Evolutionary conservation across 2,329 filamentous ascomycete genomes (phyloP).

Genomic region (Calonectria crousiana): DNA sequence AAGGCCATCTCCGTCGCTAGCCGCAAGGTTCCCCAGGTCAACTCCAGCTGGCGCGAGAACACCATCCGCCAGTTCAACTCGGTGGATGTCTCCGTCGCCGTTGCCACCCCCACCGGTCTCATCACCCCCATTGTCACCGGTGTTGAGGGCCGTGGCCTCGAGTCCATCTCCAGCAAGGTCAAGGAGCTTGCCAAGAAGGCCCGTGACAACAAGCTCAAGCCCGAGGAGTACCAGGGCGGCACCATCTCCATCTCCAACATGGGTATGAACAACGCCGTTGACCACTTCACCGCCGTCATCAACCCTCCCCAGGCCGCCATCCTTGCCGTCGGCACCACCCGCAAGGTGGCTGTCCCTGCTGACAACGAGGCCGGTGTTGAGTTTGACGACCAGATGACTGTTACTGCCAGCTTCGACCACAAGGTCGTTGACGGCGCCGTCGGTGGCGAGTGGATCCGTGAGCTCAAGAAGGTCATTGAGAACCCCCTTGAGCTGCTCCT

Average conservation of each 20-base stretch:
- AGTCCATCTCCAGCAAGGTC: conserved; percentile 87
- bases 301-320: conserved; percentile 98
- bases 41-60: conserved; percentile 93
- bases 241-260: conserved; percentile 99
- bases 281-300: conserved; percentile 98
- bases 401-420: conserved; percentile 98
- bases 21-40: conserved; percentile 94
- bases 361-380: conserved; percentile 90
- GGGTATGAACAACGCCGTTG: conserved; percentile 98
- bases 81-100: conserved; percentile 95
- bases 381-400: conserved; percentile 97
- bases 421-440: conserved; percentile 98
- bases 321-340: conserved; percentile 92
- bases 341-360: conserved; percentile 91
- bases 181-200: conserved; percentile 98
- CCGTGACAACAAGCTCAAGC: conserved; percentile 97
- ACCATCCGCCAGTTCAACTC: conserved; percentile 93
- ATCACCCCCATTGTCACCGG: conserved; percentile 98
- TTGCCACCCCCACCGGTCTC: conserved; percentile 90
- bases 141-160: conserved; percentile 87
- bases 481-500: conserved; percentile 96
- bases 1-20: conserved; percentile 92
- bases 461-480: conserved; percentile 97
- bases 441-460: conserved; percentile 95
- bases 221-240: conserved; percentile 98